Base-by-base conservation (phyloP, 768 basidiomycete genomes). In the Porphyrellus cyaneotinctus region DNA sequence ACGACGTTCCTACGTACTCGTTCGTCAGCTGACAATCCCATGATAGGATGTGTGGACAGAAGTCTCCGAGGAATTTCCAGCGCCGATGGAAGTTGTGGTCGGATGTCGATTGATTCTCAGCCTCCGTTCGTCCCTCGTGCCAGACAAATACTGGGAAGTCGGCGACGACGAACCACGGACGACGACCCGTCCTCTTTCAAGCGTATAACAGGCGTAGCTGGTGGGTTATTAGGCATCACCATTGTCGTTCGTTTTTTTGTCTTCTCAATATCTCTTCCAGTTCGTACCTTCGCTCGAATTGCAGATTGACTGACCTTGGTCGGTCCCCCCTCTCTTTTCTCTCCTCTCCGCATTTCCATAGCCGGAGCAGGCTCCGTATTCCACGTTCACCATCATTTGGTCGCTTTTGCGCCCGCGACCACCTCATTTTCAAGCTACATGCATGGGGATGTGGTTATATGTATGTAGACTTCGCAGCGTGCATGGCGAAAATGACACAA, bases 91-190 rank as follows among this genome's bases (percentile, higher is more conserved):
- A 32, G n/a, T 38, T 15, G 36, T 45, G 4, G 10, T 51, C 4
- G 51, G 51, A 32, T 52, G 51, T 46, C 51, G 43, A 31, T 18
- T 52, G 15, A 38, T 52, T 20, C 51, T 52, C n/a, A 46, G n/a
- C 51, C 51, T 52, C 30, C 36, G 51, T 8, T 45, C 37, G 13
- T 46, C 51, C 17, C 17, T 46, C 4, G n/a, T 6, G 10, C 30
- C 11, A 22, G 35, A 37, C 17, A 17, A 10, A 15, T 33, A 44
- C 2, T 4, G 10, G 15, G 33, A 20, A 14, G 3, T 37, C 14
- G 9, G 10, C 17, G 33, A 30, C 1, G 42, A 43, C 8, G 15
- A n/a, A 13, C 6, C 17, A 12, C 43, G 49, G 43, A 15, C 23
- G 7, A 23, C 12, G 6, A 11, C 10, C 30, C 7, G 7, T 7